phyloP scores from a whole-genome alignment of 345 rosid species.

The Cardiospermum halicacabum region DNA sequence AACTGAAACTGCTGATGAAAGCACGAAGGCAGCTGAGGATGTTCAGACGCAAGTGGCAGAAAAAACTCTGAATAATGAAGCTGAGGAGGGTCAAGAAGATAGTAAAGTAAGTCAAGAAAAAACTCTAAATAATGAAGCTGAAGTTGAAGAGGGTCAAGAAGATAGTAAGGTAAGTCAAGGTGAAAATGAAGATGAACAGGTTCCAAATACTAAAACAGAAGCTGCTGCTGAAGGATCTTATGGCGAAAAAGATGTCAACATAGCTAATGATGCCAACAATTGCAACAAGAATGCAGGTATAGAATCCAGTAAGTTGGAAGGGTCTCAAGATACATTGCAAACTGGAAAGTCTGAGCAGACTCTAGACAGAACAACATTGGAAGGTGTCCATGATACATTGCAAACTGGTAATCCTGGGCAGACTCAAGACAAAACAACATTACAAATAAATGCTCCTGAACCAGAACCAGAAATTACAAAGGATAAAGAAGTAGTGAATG shows the following conservation, averaged over 20 bases:
- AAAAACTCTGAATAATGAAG: conserved; percentile 25
- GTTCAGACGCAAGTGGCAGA: conserved; percentile 33
- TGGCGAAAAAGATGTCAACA: conserved; percentile 21
- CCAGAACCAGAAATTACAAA: conserved; percentile 24
- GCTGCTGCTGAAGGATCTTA: conserved; percentile 18
- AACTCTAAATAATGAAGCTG: too few relatives aligned
- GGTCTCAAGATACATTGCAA: conserved; percentile 3
- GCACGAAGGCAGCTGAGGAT: conserved; percentile 32
- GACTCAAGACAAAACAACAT: conserved; percentile 10
- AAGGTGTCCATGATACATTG: conserved; percentile 12
- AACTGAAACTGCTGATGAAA: conserved; percentile 29
- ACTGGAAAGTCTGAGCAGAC: conserved; percentile 17
- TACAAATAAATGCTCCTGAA: conserved; percentile 15
- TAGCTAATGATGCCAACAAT: conserved; percentile 20
- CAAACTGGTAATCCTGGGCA: too few relatives aligned
- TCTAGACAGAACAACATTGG: conserved; percentile 13
- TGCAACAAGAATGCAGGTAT: conserved; percentile 18
- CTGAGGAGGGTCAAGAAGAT: conserved; percentile 25
- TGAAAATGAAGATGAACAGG: conserved; percentile 23
- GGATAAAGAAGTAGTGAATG: conserved; percentile 22
- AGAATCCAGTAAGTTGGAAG: conserved; percentile 18
- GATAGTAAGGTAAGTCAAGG: conserved; percentile 18
- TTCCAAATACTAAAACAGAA: conserved; percentile 11
- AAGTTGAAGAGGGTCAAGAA: conserved; percentile 24
- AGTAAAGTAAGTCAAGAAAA: conserved; percentile 19